Conservation (phyloP, 108 stramenopile genomes). For the Conticribra guillardii region DNA sequence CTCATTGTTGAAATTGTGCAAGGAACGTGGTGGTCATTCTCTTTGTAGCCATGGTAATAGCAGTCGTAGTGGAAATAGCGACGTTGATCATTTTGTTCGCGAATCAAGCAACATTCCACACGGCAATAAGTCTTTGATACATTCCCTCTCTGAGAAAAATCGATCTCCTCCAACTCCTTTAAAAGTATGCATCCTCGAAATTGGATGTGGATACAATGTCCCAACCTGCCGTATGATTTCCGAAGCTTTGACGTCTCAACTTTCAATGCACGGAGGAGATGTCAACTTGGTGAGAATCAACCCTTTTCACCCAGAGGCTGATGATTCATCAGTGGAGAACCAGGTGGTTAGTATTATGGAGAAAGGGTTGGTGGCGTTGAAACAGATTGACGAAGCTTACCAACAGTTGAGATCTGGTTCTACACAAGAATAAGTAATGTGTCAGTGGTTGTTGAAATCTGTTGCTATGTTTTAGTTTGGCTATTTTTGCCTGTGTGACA, state of each 20-base stretch:
- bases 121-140: not conserved
- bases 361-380: slow-evolving; percentile 39
- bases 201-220: slow-evolving; percentile 61
- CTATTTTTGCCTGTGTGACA: no score
- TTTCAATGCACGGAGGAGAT: slow-evolving; percentile 21
- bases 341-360: slow-evolving; percentile 37
- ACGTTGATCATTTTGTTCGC: not conserved
- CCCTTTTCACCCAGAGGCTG: slow-evolving; percentile 41
- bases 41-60: not conserved
- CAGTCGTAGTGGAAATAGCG: not conserved
- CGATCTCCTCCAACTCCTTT: slow-evolving; percentile 1
- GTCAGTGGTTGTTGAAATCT: no score
- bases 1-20: slow-evolving; percentile 36
- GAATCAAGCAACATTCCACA: not conserved
- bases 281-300: slow-evolving; percentile 41
- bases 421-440: no score
- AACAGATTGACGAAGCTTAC: slow-evolving; percentile 30
- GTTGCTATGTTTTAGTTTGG: no score
- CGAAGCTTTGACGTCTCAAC: slow-evolving; percentile 14
- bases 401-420: slow-evolving; percentile 14
- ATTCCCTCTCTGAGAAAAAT: not conserved
- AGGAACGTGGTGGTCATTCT: slow-evolving; percentile 2
- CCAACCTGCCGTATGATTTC: slow-evolving; percentile 47
- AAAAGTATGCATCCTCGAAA: slow-evolving; percentile 54
- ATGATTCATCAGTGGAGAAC: slow-evolving; percentile 29